Percentiles rank a stretch among this genome's conserved stretches.
Evolutionary conservation across 2,329 filamentous ascomycete genomes (phyloP).

Genomic region (Calonectria multiphialidica): DNA sequence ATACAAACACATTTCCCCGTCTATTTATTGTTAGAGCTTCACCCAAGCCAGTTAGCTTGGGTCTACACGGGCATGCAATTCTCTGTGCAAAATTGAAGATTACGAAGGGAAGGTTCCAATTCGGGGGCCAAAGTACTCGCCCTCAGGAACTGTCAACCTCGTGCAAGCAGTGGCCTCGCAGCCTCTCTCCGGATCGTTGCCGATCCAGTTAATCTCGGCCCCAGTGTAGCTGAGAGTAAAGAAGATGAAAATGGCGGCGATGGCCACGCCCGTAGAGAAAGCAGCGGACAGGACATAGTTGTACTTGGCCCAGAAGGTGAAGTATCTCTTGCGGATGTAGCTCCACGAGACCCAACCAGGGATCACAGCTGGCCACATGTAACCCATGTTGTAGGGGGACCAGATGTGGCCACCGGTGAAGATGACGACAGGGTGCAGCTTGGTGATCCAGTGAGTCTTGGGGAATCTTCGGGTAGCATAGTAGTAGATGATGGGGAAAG

Average conservation of each 20-base stretch:
- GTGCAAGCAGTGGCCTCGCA: slow-evolving; percentile 43
- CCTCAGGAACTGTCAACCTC: slow-evolving; percentile 38
- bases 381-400: slow-evolving; percentile 60
- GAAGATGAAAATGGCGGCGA: slow-evolving; percentile 62
- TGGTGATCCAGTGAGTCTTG: slow-evolving; percentile 50
- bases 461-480: slow-evolving; percentile 49
- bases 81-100: too few relatives aligned
- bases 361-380: slow-evolving; percentile 60
- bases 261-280: slow-evolving; percentile 58
- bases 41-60: background rate
- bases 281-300: slow-evolving; percentile 63
- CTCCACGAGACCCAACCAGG: slow-evolving; percentile 62
- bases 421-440: slow-evolving; percentile 59
- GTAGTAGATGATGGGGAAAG: slow-evolving; percentile 53
- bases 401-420: slow-evolving; percentile 55
- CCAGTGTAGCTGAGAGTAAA: slow-evolving; percentile 58
- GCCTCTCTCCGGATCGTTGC: slow-evolving; percentile 49
- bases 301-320: slow-evolving; percentile 63
- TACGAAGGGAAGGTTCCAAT: slow-evolving; percentile 32
- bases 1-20: background rate
- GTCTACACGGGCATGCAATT: too few relatives aligned
- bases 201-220: slow-evolving; percentile 58
- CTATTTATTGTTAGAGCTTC: background rate
- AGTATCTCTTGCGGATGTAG: slow-evolving; percentile 56
- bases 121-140: slow-evolving; percentile 46